Conservation (phyloP, 768 basidiomycete species). For the Boletus rubropictus region DNA sequence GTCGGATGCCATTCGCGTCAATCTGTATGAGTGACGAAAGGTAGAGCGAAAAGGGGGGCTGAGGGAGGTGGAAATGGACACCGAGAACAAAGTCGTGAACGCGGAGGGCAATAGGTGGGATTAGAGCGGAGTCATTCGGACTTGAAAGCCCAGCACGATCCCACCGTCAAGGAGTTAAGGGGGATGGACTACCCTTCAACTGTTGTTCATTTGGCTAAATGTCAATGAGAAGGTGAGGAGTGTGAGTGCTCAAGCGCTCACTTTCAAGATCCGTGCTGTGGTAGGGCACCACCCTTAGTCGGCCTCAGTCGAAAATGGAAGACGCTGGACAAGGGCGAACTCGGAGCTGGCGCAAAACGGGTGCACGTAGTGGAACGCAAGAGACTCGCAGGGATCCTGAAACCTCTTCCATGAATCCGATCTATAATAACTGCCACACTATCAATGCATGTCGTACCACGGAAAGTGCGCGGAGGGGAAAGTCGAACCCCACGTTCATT, state of each 20-base stretch:
- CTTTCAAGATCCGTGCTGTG: neutral
- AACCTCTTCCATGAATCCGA: neutral
- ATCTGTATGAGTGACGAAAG: neutral
- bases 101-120: slow-evolving; percentile 8
- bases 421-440: neutral
- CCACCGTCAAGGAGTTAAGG: neutral
- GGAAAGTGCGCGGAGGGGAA: too few species aligned
- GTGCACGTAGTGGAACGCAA: neutral
- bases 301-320: neutral
- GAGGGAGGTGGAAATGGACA: neutral
- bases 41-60: neutral
- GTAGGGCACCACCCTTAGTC: neutral
- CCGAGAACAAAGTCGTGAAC: neutral
- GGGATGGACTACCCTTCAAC: neutral
- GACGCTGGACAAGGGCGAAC: neutral
- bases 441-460: neutral
- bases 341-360: neutral
- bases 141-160: neutral
- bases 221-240: neutral
- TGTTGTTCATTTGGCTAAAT: neutral
- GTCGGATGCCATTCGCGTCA: slow-evolving; percentile 48
- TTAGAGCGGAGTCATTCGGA: slow-evolving; percentile 24
- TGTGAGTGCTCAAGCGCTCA: neutral
- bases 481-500: too few species aligned
- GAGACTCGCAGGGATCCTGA: neutral